Base-by-base conservation (phyloP, 2,329 filamentous ascomycete species). In the Kalaharituber pfeilii region DNA sequence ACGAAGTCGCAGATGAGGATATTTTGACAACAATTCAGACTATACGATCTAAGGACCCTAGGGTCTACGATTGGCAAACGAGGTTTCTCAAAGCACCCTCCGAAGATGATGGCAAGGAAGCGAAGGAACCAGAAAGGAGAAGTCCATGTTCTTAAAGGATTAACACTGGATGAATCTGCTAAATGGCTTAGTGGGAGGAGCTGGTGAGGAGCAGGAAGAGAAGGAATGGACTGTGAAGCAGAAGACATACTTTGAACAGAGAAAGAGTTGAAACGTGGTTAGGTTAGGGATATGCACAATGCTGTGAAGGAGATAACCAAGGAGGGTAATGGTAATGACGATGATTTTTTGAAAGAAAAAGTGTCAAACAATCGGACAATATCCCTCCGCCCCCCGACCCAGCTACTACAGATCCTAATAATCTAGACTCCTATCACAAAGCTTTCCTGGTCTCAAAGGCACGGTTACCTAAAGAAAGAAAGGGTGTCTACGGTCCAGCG, bases 401-500 rank as follows among this genome's bases (percentile, higher is more conserved):
- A 61, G 51, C 65, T 54, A 57, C 60, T 13, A 59, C 60, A 76
- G 78, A 56, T 87, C 91, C 33, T 84, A 94, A 64, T 84, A 86
- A 98, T 66, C 91, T 89, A 0, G 89, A 96, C 65, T 82, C 78
- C 0, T 98, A 86, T 67, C 72, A 98, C n/a, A 89, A 86, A 53
- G 94, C 95, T 68, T 98, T 94, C 70, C 79, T 98, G 77, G 78
- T 83, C n/a, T 77, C 88, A 6, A 80, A 88, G 56, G 89, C 88
- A 15, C 98, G 91, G 91, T 47, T 47, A 47, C 77, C 89, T 5
- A 79, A 84, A 0, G 76, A 77, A 7, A 78, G 27, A n/a, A 55
- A 50, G 1, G 28, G 47, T 6, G 51, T 27, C 6, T 53, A 59
- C 27, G n/a, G 59, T 8, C 58, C 88, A 0, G 42, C 42, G 13